phyloP scores from a whole-genome alignment of 495 filamentous ascomycete species.

The Letharia columbiana region DNA sequence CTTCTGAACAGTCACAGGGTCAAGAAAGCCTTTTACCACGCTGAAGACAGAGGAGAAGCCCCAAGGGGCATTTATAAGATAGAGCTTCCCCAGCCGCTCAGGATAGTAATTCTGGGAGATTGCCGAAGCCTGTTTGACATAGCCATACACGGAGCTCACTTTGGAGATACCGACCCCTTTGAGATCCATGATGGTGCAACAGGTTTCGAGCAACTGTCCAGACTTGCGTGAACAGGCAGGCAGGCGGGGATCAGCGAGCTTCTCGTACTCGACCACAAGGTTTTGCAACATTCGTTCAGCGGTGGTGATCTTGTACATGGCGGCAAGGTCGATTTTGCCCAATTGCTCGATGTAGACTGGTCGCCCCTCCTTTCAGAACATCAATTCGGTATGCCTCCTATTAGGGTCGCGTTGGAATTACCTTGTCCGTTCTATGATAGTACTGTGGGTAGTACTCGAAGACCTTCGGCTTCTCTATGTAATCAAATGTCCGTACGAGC shows the following conservation, averaged over 20 bases:
- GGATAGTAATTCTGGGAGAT: slow-evolving; percentile 96
- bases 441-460: slow-evolving; percentile 96
- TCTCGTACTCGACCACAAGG: slow-evolving; percentile 94
- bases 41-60: slow-evolving; percentile 77
- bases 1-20: slow-evolving; percentile 93
- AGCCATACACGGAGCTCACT: slow-evolving; percentile 63
- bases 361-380: slow-evolving; percentile 66
- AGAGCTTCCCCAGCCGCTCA: slow-evolving; percentile 79
- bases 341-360: slow-evolving; percentile 96
- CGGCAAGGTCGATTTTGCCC: slow-evolving; percentile 81
- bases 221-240: slow-evolving; percentile 93
- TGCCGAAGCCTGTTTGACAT: slow-evolving; percentile 57
- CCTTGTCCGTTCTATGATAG: slow-evolving; percentile 99
- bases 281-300: slow-evolving; percentile 91
- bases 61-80: slow-evolving; percentile 97
- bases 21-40: slow-evolving; percentile 82
- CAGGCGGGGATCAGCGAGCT: slow-evolving; percentile 81
- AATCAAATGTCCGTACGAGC: slow-evolving; percentile 71
- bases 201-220: slow-evolving; percentile 85
- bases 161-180: slow-evolving; percentile 84
- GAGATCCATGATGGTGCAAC: slow-evolving; percentile 93
- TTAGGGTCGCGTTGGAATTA: slow-evolving; percentile 30
- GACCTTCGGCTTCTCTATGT: slow-evolving; percentile 76
- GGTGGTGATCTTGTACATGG: slow-evolving; percentile 90
- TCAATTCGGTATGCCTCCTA: background rate